phyloP scores from a whole-genome alignment of 2,329 filamentous ascomycete species.

The Nemania diffusa region DNA sequence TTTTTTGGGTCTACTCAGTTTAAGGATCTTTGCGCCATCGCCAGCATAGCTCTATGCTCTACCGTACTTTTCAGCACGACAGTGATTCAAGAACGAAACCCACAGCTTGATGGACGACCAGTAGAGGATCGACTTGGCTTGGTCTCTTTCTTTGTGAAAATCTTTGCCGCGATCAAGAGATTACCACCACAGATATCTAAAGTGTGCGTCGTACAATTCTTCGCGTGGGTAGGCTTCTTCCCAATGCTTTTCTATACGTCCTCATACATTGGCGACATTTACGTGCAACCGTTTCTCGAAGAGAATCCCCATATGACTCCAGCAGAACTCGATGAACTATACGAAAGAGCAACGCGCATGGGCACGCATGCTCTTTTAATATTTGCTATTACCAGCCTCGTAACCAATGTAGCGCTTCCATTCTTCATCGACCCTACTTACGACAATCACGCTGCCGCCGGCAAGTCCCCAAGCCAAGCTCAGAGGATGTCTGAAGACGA shows the following conservation, averaged over 20 bases:
- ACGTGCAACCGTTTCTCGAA: constrained; percentile 83
- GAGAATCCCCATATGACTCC: constrained; percentile 81
- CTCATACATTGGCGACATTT: constrained; percentile 92
- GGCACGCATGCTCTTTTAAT: constrained; percentile 90
- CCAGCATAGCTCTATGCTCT: constrained; percentile 74
- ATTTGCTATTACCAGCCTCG: constrained; percentile 86
- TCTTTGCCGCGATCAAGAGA: constrained; percentile 79
- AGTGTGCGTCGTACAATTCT: constrained; percentile 85
- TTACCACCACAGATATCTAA: constrained; percentile 84
- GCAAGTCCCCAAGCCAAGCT: constrained; percentile 45
- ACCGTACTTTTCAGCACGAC: constrained; percentile 78
- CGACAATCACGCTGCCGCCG: constrained; percentile 57
- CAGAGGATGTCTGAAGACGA: constrained; percentile 46
- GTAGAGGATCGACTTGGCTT: constrained; percentile 71
- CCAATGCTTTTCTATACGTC: constrained; percentile 96
- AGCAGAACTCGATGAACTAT: constrained; percentile 79
- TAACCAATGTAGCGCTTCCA: constrained; percentile 83
- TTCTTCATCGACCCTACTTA: constrained; percentile 88
- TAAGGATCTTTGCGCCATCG: constrained; percentile 89
- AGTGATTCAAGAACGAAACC: constrained; percentile 81
- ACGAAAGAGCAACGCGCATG: constrained; percentile 85
- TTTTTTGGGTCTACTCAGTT: constrained; percentile 91
- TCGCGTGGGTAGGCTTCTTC: constrained; percentile 95
- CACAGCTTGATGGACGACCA: constrained; percentile 74
- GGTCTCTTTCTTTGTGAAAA: constrained; percentile 80